Conservation (phyloP, 495 filamentous ascomycete genomes). For the Daldinia concentrica region DNA sequence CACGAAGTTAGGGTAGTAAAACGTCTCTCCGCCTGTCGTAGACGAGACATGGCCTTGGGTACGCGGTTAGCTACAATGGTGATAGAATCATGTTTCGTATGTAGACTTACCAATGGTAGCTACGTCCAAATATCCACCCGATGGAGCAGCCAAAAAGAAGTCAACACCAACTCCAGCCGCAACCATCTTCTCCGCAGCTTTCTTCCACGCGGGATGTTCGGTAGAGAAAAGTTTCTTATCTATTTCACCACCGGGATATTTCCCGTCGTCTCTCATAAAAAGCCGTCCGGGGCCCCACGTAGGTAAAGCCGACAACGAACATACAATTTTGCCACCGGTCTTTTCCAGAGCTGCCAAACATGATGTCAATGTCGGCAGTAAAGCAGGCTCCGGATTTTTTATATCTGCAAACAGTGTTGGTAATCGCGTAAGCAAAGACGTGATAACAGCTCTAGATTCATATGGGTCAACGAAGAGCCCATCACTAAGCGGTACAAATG, state of each 20-base stretch:
- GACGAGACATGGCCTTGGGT: constrained; percentile 72
- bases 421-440: constrained; percentile 78
- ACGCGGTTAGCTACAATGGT: constrained; percentile 31
- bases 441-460: constrained; percentile 87
- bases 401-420: constrained; percentile 85
- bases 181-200: constrained; percentile 85
- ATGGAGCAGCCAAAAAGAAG: constrained; percentile 91
- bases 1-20: constrained; percentile 96
- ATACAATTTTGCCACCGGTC: constrained; percentile 93
- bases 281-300: constrained; percentile 90
- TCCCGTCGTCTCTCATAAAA: constrained; percentile 85
- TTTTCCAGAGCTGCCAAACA: constrained; percentile 80
- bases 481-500: constrained; percentile 91
- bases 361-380: constrained; percentile 84
- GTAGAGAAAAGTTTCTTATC: constrained; percentile 93
- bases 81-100: neutral
- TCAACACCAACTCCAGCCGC: constrained; percentile 88
- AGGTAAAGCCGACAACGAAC: constrained; percentile 81
- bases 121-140: constrained; percentile 90
- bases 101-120: constrained; percentile 83
- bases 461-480: constrained; percentile 96
- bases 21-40: constrained; percentile 89
- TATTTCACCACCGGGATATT: constrained; percentile 84
- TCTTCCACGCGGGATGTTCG: constrained; percentile 85
- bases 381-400: constrained; percentile 87